Base-by-base conservation (phyloP, 257 asterid species). In the Cynanchum wilfordii region DNA sequence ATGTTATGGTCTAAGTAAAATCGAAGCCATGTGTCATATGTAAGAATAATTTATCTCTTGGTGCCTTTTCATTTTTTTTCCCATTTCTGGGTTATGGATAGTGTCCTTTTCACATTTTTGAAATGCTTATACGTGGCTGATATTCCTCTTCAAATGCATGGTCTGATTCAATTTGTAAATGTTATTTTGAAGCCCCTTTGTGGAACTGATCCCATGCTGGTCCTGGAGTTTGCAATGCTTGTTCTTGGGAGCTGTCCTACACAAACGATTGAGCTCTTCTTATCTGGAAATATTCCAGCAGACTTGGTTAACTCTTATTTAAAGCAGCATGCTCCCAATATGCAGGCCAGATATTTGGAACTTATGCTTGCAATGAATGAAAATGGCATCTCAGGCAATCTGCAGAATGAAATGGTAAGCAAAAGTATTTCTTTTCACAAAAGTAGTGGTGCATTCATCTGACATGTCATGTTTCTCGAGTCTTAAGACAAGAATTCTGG, bases 241-340 rank as follows among this genome's bases (percentile, higher is more conserved):
- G 92, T 95, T 78, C 99, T 95, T 68, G 97, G 92, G 78, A 95
- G 89, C 76, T 92, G 98, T 78, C 96, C 99, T 27, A 81, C 87
- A 16, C 90, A 92, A 86, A 90, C 99, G 64, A 95, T 95, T 70
- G 96, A 92, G 77, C 91, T 95, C 73, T 95, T 90, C 88, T 82
- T 92, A 75, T 90, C 96, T n/a, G 99, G 99, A 76, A 95, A 89
- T 77, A 87, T 95, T 87, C 98, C 96, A 30, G 96, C 99, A 3
- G 99, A 95, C 83, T 72, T 89, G 81, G 98, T 92, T 74, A 92
- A 92, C 80, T 86, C 98, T 66, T 92, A 92, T 83, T 84, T 95
- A 67, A 95, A 95, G 82, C 89, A 95, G 87, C 93, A 95, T 84
- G 97, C 98, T 77, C 96, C 99, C 42, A 86, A 81, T 73, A 83